These are phyloP conservation scores for Beauveria brongniartii DNA, from an alignment of 2,329 filamentous ascomycete genomes.

Conservation along the genomic window DNA sequence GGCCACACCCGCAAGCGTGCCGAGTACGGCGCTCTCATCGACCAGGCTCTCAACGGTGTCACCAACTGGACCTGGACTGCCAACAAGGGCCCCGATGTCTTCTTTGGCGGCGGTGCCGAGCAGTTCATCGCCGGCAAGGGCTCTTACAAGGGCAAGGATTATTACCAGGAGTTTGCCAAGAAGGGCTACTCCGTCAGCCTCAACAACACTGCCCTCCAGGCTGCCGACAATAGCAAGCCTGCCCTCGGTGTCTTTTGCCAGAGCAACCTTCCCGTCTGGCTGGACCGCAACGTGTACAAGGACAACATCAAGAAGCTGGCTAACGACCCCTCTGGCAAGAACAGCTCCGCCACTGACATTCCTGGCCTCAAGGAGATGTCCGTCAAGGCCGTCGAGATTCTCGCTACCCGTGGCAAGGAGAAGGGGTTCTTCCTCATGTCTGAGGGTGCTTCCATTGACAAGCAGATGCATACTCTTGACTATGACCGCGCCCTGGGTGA, in stretches of 20 bases:
- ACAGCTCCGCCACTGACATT: constrained; percentile 59
- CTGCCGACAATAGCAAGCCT: constrained; percentile 48
- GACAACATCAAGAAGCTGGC: constrained; percentile 57
- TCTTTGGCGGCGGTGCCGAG: constrained; percentile 76
- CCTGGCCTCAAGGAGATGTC: constrained; percentile 87
- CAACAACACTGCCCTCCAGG: constrained; percentile 64
- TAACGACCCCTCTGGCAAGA: constrained; percentile 61
- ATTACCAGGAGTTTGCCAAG: constrained; percentile 69
- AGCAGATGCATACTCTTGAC: constrained; percentile 81
- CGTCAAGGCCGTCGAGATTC: constrained; percentile 73
- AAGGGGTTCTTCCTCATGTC: constrained; percentile 84
- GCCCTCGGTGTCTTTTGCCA: constrained; percentile 72
- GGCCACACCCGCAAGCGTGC: constrained; percentile 65
- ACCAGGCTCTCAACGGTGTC: constrained; percentile 67
- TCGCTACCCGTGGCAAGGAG: constrained; percentile 56
- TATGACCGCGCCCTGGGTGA: constrained; percentile 82
- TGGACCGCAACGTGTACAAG: constrained; percentile 75
- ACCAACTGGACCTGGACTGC: constrained; percentile 76
- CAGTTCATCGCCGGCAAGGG: constrained; percentile 61
- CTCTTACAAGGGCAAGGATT: constrained; percentile 64
- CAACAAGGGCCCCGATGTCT: constrained; percentile 67
- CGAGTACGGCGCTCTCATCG: constrained; percentile 63
- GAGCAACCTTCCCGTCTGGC: constrained; percentile 72
- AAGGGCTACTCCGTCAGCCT: constrained; percentile 63
- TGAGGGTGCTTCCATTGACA: constrained; percentile 78